Percentiles rank a stretch among this genome's conserved stretches.
Conservation (phyloP, 73 alveolate species). For the Paramecium primaurelia region DNA sequence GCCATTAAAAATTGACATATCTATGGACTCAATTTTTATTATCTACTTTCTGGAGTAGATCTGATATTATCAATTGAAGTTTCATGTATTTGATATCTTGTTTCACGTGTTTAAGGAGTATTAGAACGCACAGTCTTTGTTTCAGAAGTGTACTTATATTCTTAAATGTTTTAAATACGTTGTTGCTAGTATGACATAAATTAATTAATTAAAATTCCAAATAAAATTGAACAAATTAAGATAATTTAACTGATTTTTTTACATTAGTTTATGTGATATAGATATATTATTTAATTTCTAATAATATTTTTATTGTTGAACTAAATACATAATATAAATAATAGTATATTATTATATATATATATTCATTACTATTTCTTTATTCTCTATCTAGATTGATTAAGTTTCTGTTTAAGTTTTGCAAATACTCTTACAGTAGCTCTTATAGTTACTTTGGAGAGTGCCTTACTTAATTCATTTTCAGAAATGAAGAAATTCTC, state of each 20-base stretch:
- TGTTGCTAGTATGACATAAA: background rate
- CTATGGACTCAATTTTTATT: background rate
- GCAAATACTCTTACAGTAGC: conserved; percentile 48
- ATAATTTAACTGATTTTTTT: background rate
- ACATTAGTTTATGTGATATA: background rate
- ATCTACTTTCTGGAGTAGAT: background rate
- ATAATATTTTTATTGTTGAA: too few species aligned
- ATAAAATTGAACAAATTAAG: background rate
- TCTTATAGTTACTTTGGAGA: background rate
- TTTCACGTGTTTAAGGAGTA: background rate
- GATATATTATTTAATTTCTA: background rate
- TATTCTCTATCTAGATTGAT: background rate
- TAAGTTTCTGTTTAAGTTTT: background rate
- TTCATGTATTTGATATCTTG: background rate
- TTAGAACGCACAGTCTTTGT: background rate
- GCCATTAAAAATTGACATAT: background rate
- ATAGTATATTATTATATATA: background rate
- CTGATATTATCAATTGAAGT: background rate
- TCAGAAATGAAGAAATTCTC: conserved; percentile 25
- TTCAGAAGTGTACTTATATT: background rate
- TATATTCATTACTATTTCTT: background rate
- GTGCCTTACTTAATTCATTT: conserved; percentile 7
- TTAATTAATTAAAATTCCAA: background rate
- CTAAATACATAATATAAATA: background rate
- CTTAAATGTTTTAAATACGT: background rate